phyloP scores from a whole-genome alignment of 1,284 basidiomycete genomes.

The Abortiporus biennis region DNA sequence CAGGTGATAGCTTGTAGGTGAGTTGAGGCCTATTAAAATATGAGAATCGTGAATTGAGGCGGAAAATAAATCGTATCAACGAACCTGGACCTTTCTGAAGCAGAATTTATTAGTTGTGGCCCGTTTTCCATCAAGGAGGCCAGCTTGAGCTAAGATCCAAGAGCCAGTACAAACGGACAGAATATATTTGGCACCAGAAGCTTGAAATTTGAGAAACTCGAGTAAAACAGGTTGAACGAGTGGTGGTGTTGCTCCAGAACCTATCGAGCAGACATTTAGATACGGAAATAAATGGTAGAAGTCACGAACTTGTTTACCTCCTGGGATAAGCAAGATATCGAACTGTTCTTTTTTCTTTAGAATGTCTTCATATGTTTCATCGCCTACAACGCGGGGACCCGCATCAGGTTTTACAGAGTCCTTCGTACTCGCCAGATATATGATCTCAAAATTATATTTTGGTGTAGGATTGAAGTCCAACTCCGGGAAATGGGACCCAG shows the following conservation, averaged over 20 bases:
- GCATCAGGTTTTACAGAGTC: slow-evolving; percentile 21
- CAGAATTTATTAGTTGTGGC: slow-evolving; percentile 38
- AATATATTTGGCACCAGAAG: slow-evolving; percentile 32
- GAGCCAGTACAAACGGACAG: slow-evolving; percentile 41
- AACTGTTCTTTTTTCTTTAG: slow-evolving; percentile 11
- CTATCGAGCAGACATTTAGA: no score
- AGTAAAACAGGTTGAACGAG: slow-evolving; percentile 19
- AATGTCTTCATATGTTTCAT: slow-evolving; percentile 5
- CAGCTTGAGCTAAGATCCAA: slow-evolving; percentile 32
- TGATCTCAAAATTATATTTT: slow-evolving; percentile 27
- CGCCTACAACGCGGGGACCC: slow-evolving; percentile 7
- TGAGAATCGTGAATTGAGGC: not conserved
- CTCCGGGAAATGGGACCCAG: slow-evolving; percentile 9
- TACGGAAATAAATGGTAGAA: no score
- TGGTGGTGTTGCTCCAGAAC: slow-evolving; percentile 15
- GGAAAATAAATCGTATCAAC: not conserved
- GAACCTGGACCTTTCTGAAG: slow-evolving; percentile 18
- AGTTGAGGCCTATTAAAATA: slow-evolving; percentile 16
- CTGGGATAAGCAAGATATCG: slow-evolving; percentile 14
- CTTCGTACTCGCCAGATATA: slow-evolving; percentile 12
- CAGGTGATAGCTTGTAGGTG: slow-evolving; percentile 22
- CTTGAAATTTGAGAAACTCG: slow-evolving; percentile 28
- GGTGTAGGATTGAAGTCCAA: no score
- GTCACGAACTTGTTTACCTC: no score
- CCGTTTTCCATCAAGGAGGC: slow-evolving; percentile 32